Evolutionary conservation across 148 eudicot species (phyloP).

Genomic region (Vaccinium myrtillus): DNA sequence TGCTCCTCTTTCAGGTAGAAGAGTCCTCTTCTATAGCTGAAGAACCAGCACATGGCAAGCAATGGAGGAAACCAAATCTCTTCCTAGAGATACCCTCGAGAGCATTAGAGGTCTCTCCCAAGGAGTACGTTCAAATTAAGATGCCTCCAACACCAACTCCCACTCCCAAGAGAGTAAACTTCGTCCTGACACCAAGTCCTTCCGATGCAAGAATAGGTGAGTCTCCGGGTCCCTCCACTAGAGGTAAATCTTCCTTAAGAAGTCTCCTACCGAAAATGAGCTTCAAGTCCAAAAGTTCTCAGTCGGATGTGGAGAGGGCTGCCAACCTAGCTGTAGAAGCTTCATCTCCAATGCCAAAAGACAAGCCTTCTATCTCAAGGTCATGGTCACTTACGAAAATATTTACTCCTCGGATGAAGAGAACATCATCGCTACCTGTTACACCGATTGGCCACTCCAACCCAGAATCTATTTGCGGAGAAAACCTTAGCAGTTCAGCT

Average conservation of each 20-base stretch:
- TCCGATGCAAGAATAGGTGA: constrained; percentile 42
- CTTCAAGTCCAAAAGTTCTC: constrained; percentile 45
- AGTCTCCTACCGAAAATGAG: constrained; percentile 56
- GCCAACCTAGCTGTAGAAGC: constrained; percentile 30
- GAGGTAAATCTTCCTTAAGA: constrained; percentile 52
- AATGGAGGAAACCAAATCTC: constrained; percentile 65
- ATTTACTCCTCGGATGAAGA: constrained; percentile 67
- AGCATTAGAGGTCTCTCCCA: constrained; percentile 41
- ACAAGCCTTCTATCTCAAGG: constrained; percentile 53
- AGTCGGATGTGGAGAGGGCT: constrained; percentile 45
- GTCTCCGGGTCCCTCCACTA: constrained; percentile 52
- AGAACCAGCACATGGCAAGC: constrained; percentile 37
- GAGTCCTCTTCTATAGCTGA: constrained; percentile 27
- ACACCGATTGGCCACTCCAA: constrained; percentile 41
- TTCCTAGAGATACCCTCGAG: constrained; percentile 67
- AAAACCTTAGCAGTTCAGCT: constrained; percentile 31
- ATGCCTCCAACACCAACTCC: constrained; percentile 60
- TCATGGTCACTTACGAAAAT: constrained; percentile 66
- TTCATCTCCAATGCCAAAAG: constrained; percentile 42
- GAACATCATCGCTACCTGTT: constrained; percentile 64
- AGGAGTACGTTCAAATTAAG: constrained; percentile 58
- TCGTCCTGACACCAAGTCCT: constrained; percentile 51
- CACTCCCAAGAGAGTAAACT: constrained; percentile 80
- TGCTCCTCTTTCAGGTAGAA: constrained; percentile 19
- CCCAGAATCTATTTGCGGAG: constrained; percentile 37